Percentiles rank a stretch among this genome's conserved stretches.
phyloP scores from a whole-genome alignment of 2,329 filamentous ascomycete species.

The Fusarium newnesense region DNA sequence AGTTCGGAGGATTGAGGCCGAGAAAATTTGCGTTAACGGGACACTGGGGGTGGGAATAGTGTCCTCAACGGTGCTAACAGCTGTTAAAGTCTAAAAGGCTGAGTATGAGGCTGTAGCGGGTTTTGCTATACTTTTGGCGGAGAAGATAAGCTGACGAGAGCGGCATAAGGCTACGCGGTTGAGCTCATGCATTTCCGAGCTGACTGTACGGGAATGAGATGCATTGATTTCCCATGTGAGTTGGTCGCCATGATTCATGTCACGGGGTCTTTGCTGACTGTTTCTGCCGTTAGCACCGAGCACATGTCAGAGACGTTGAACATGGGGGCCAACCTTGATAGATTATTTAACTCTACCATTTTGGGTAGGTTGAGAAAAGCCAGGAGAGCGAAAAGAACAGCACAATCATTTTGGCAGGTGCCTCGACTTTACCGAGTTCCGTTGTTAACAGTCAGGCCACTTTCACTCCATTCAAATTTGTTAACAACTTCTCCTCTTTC shows the following conservation, averaged over 20 bases:
- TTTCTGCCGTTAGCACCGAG: constrained; percentile 9
- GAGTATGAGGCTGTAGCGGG: not conserved
- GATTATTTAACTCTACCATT: not conserved
- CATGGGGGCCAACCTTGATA: too few relatives aligned
- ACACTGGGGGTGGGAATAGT: constrained; percentile 34
- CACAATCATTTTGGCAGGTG: not conserved
- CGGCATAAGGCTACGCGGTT: not conserved
- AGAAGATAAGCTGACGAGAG: not conserved
- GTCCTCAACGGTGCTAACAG: not conserved
- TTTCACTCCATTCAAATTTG: constrained; percentile 1
- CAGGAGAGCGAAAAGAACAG: not conserved
- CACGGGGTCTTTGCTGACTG: constrained; percentile 28
- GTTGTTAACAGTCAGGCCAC: not conserved
- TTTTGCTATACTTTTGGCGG: not conserved
- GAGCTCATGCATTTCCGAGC: not conserved
- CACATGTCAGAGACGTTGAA: constrained; percentile 27
- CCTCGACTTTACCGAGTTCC: constrained; percentile 2
- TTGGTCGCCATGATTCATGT: constrained; percentile 21
- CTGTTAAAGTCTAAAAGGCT: not conserved
- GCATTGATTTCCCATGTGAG: constrained; percentile 1
- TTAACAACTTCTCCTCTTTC: constrained; percentile 18
- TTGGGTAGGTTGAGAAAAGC: not conserved
- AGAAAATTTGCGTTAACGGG: constrained; percentile 41
- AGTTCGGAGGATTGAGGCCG: constrained; percentile 9
- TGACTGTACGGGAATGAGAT: not conserved